These are phyloP conservation scores for Phalaenopsis hybrid DNA, from an alignment of 116 monocot genomes.

Conservation along the genomic window DNA sequence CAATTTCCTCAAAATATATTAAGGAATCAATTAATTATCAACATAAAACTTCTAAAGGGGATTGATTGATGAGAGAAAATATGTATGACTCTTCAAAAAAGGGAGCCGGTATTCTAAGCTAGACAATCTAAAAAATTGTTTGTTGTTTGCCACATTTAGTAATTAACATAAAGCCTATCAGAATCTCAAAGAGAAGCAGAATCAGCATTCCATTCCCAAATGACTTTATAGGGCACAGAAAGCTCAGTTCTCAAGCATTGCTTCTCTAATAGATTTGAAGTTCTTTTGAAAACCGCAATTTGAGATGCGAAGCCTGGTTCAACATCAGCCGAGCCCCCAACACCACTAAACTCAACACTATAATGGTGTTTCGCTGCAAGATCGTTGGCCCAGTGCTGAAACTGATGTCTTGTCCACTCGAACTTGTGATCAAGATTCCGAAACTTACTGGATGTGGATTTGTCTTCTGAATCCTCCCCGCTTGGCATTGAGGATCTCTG, in stretches of 20 bases:
- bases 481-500: slow-evolving; percentile 38
- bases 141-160: background rate
- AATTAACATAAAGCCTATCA: background rate
- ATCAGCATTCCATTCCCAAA: slow-evolving; percentile 67
- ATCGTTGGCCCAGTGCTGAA: slow-evolving; percentile 69
- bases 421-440: slow-evolving; percentile 95
- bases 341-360: slow-evolving; percentile 74
- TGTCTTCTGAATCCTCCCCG: slow-evolving; percentile 65
- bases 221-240: slow-evolving; percentile 42
- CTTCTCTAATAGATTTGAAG: slow-evolving; percentile 12
- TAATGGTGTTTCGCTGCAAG: slow-evolving; percentile 60
- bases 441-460: slow-evolving; percentile 48
- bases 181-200: background rate
- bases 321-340: slow-evolving; percentile 63
- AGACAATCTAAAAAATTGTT: background rate
- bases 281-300: slow-evolving; percentile 68
- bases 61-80: background rate
- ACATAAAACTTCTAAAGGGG: background rate
- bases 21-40: background rate
- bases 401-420: slow-evolving; percentile 91
- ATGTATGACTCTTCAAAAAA: background rate
- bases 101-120: background rate
- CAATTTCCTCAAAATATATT: background rate
- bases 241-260: slow-evolving; percentile 8
- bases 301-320: slow-evolving; percentile 98